A percentile compares a stretch with the other conserved stretches of the same genome.
Evolutionary conservation across 768 basidiomycete species (phyloP).

Genomic region (Boletus rubropictus): DNA sequence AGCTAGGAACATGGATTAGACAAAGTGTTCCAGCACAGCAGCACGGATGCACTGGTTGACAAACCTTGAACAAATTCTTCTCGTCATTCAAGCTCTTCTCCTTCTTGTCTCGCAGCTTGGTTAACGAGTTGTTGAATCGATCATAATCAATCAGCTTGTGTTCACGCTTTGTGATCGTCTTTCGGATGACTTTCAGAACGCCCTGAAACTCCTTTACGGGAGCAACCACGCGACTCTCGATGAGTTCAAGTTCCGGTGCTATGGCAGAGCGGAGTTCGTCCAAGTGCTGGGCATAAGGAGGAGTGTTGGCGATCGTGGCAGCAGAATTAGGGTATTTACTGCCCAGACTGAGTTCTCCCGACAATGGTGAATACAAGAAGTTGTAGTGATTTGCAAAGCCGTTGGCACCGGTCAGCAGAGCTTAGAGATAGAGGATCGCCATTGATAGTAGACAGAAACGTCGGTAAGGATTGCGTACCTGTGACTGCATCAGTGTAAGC

Average conservation of each 20-base stretch:
- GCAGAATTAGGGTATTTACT: conserved; percentile 73
- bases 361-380: conserved; percentile 57
- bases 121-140: conserved; percentile 91
- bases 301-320: conserved; percentile 74
- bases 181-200: conserved; percentile 83
- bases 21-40: background rate
- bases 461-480: conserved; percentile 33
- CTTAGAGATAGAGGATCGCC: conserved; percentile 30
- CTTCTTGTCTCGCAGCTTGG: conserved; percentile 96
- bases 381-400: conserved; percentile 62
- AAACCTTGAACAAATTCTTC: conserved; percentile 93
- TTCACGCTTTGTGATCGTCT: conserved; percentile 92
- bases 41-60: conserved; percentile 9
- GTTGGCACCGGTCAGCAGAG: conserved; percentile 59
- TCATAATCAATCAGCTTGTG: conserved; percentile 98
- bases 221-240: conserved; percentile 76
- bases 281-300: conserved; percentile 65
- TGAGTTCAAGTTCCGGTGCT: conserved; percentile 88
- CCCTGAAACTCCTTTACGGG: conserved; percentile 88
- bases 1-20: conserved; percentile 41
- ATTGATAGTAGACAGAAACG: background rate
- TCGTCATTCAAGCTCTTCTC: conserved; percentile 94
- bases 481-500: conserved; percentile 80
- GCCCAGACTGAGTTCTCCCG: conserved; percentile 73
- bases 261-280: conserved; percentile 77